Conservation (phyloP, 371 early-diverging fungal genomes). For the Synchytrium microbalum region DNA sequence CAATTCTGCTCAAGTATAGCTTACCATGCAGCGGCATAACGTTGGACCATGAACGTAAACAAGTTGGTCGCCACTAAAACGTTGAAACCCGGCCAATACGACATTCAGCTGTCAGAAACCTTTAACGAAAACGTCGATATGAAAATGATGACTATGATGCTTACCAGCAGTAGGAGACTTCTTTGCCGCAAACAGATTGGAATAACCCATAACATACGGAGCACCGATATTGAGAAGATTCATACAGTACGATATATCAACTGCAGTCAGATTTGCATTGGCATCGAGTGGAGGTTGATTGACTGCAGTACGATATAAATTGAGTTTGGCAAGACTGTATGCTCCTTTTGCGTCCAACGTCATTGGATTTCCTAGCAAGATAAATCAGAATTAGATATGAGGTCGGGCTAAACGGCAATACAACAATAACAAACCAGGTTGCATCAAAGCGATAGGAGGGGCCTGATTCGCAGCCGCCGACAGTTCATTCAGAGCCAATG, state of each 20-base stretch:
- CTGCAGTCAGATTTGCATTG: neutral
- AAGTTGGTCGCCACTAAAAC: neutral
- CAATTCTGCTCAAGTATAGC: too few relatives aligned
- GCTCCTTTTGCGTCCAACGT: neutral
- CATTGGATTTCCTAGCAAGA: neutral
- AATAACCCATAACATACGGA: neutral
- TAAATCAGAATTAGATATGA: too few relatives aligned
- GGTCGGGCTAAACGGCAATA: too few relatives aligned
- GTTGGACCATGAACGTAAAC: neutral
- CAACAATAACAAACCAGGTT: too few relatives aligned
- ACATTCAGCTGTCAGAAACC: too few relatives aligned
- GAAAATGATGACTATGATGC: too few relatives aligned
- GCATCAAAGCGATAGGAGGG: slow-evolving; percentile 11
- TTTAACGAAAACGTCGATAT: too few relatives aligned
- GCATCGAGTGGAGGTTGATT: neutral
- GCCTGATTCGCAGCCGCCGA: slow-evolving; percentile 7
- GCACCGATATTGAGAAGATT: neutral
- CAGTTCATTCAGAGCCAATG: slow-evolving; percentile 14
- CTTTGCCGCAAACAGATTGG: neutral
- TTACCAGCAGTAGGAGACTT: neutral
- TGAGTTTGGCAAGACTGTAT: neutral
- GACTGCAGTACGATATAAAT: neutral
- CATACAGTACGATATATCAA: neutral
- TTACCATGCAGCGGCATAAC: neutral
- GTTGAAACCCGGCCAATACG: neutral